Conservation (phyloP, 768 basidiomycete genomes). For the Suillus alpinus region DNA sequence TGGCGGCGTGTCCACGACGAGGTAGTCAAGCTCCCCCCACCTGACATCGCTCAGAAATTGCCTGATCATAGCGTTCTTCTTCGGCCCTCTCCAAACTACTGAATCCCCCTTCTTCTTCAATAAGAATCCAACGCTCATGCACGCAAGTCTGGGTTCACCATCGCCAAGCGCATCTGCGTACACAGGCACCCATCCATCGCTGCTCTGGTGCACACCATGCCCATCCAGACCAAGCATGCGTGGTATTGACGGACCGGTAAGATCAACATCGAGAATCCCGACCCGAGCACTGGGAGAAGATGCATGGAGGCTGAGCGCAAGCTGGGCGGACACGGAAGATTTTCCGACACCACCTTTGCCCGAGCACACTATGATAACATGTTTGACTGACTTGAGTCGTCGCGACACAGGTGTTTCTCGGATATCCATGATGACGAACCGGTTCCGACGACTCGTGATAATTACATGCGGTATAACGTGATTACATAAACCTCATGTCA, state of each 20-base stretch:
- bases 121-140: constrained; percentile 97
- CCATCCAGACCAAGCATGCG: constrained; percentile 92
- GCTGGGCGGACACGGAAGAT: constrained; percentile 91
- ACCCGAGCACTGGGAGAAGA: constrained; percentile 66
- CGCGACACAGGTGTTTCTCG: constrained; percentile 61
- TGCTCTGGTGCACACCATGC: constrained; percentile 87
- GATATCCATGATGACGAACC: constrained; percentile 19
- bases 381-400: constrained; percentile 70
- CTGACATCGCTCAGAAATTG: constrained; percentile 94
- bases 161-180: constrained; percentile 71
- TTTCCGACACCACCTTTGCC: constrained; percentile 99
- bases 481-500: constrained; percentile 1
- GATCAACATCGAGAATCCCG: constrained; percentile 91
- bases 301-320: constrained; percentile 82
- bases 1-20: constrained; percentile 94
- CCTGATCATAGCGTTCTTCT: constrained; percentile 97
- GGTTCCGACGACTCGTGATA: not conserved
- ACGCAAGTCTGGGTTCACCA: constrained; percentile 66
- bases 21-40: constrained; percentile 91
- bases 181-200: constrained; percentile 96
- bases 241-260: constrained; percentile 93
- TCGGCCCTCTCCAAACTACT: constrained; percentile 97
- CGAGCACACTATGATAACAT: constrained; percentile 89
- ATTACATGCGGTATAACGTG: not conserved
- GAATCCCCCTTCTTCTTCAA: constrained; percentile 88